Evolutionary conservation across 129 eudicot genomes (phyloP).

Genomic region (Flaveria ramosissima): DNA sequence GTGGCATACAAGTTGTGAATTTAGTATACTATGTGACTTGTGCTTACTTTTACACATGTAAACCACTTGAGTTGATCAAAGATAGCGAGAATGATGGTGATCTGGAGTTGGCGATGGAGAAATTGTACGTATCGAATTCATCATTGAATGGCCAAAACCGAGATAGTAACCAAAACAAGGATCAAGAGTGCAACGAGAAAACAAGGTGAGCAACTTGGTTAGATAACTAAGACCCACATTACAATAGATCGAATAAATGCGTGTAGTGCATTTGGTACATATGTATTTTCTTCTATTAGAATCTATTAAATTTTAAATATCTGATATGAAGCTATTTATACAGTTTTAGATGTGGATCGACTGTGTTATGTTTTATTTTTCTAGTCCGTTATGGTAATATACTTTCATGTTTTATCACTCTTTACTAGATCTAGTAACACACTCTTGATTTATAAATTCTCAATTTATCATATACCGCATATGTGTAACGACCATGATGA

Average conservation of each 20-base stretch:
- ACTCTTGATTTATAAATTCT: too few relatives aligned
- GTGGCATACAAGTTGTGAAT: conserved; percentile 64
- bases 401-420: too few relatives aligned
- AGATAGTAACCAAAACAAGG: conserved; percentile 19
- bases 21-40: conserved; percentile 57
- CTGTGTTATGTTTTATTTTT: too few relatives aligned
- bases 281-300: too few relatives aligned
- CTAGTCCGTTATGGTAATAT: too few relatives aligned
- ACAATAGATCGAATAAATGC: not conserved
- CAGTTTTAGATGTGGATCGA: too few relatives aligned
- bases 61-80: conserved; percentile 52
- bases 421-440: too few relatives aligned
- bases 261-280: conserved; percentile 2
- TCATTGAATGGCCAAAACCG: conserved; percentile 23
- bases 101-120: conserved; percentile 50
- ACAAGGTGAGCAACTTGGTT: conserved; percentile 26
- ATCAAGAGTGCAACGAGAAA: conserved; percentile 21
- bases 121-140: not conserved
- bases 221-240: conserved; percentile 22
- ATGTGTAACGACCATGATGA: too few relatives aligned
- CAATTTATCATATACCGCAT: too few relatives aligned
- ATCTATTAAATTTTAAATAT: too few relatives aligned
- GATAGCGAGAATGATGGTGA: conserved; percentile 44
- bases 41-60: conserved; percentile 55
- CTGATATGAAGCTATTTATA: too few relatives aligned